Percentiles rank a stretch among this genome's conserved stretches.
Evolutionary conservation across 1,284 basidiomycete genomes (phyloP).

Genomic region (Xerocomus amazonicus): DNA sequence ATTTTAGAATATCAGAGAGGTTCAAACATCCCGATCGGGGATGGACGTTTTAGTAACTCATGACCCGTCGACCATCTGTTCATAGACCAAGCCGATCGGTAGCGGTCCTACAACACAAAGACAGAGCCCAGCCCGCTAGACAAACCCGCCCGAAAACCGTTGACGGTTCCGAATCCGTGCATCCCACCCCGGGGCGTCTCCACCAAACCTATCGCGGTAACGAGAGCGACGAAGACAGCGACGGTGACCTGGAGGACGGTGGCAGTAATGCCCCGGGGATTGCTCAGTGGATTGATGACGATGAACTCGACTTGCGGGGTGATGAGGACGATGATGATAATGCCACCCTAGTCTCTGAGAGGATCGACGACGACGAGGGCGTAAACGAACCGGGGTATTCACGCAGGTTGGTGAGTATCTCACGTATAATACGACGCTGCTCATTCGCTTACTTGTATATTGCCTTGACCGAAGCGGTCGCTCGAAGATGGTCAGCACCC

Average conservation of each 20-base stretch:
- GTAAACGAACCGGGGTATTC: slow-evolving; percentile 26
- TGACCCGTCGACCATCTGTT: slow-evolving; percentile 11
- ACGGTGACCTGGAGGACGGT: slow-evolving; percentile 1
- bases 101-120: background rate
- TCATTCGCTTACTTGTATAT: slow-evolving; percentile 28
- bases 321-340: slow-evolving; percentile 9
- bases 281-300: slow-evolving; percentile 57
- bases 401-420: slow-evolving; percentile 24
- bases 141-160: slow-evolving; percentile 17
- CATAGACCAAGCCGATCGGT: background rate
- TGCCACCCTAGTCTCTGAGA: slow-evolving; percentile 31
- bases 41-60: slow-evolving; percentile 1
- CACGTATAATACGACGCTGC: background rate
- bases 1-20: background rate
- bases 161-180: background rate
- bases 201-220: background rate
- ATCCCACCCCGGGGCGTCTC: background rate
- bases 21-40: no score
- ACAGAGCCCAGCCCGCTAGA: slow-evolving; percentile 2
- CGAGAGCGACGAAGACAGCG: background rate
- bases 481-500: slow-evolving; percentile 27
- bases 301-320: slow-evolving; percentile 34
- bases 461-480: slow-evolving; percentile 12
- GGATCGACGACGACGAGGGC: slow-evolving; percentile 15
- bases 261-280: slow-evolving; percentile 45